Evolutionary conservation across 2,329 filamentous ascomycete species (phyloP).

Genomic region (Xylariaceae sp.): DNA sequence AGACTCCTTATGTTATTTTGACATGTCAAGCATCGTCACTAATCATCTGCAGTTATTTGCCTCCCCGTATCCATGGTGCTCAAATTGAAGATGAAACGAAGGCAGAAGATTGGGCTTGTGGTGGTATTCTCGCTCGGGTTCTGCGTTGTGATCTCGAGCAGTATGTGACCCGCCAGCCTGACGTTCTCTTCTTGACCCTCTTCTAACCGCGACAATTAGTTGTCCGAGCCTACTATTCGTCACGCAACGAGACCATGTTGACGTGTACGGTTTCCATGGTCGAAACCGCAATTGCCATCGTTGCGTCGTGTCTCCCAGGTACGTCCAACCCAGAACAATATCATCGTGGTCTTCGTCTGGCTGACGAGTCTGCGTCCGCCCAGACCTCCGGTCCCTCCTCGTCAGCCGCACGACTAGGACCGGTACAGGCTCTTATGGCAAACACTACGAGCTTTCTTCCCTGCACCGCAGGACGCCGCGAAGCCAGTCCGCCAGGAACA

Average conservation of each 20-base stretch:
- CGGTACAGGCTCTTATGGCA: slow-evolving; percentile 1
- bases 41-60: slow-evolving; percentile 14
- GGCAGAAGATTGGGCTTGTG: slow-evolving; percentile 25
- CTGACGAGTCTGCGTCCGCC: not conserved
- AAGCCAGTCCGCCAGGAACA: not conserved
- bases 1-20: too few species aligned
- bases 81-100: slow-evolving; percentile 25
- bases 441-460: slow-evolving; percentile 11
- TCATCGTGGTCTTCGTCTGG: not conserved
- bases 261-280: slow-evolving; percentile 31
- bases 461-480: not conserved
- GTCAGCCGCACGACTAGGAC: slow-evolving; percentile 2
- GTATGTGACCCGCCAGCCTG: slow-evolving; percentile 4
- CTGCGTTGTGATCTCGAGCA: slow-evolving; percentile 24
- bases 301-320: slow-evolving; percentile 31
- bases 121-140: slow-evolving; percentile 26
- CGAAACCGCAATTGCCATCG: slow-evolving; percentile 31
- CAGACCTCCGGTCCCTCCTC: slow-evolving; percentile 5
- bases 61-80: slow-evolving; percentile 28
- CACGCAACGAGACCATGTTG: slow-evolving; percentile 27
- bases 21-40: not conserved
- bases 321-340: slow-evolving; percentile 1
- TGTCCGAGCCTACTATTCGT: slow-evolving; percentile 27
- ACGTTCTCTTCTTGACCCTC: not conserved
- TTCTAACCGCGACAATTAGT: slow-evolving; percentile 10